These are phyloP conservation scores for Lentinus brumalis DNA, from an alignment of 768 basidiomycete species.

Conservation along the genomic window DNA sequence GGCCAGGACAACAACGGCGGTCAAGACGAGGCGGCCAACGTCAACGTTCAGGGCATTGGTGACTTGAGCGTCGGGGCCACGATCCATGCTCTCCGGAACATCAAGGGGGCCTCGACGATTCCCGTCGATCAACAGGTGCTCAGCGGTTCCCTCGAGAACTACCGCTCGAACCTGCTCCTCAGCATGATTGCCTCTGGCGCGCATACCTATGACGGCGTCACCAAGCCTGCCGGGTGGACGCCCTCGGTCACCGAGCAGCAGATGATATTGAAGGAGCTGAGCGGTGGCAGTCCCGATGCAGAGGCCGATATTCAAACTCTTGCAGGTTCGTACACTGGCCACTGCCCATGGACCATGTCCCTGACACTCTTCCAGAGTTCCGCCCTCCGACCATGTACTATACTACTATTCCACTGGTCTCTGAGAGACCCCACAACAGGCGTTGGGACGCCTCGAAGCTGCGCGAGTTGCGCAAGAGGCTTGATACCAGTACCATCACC, in stretches of 20 bases:
- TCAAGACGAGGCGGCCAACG: conserved; percentile 63
- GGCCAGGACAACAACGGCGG: conserved; percentile 62
- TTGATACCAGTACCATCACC: conserved; percentile 87
- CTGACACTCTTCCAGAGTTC: conserved; percentile 60
- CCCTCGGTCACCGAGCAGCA: conserved; percentile 90
- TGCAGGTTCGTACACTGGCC: conserved; percentile 57
- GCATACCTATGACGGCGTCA: conserved; percentile 61
- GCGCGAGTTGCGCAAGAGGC: conserved; percentile 89
- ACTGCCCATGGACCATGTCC: background rate
- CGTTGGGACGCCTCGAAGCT: conserved; percentile 94
- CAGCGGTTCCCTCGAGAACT: conserved; percentile 91
- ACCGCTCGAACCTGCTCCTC: conserved; percentile 85
- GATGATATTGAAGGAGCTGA: conserved; percentile 94
- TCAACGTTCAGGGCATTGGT: conserved; percentile 79
- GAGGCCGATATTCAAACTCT: conserved; percentile 86
- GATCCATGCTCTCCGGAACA: conserved; percentile 81
- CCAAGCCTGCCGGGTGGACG: conserved; percentile 67
- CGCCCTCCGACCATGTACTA: conserved; percentile 95
- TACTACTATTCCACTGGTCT: conserved; percentile 89
- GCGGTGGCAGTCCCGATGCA: conserved; percentile 71
- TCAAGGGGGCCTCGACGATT: conserved; percentile 91
- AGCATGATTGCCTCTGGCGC: conserved; percentile 84
- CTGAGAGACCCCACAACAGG: conserved; percentile 81
- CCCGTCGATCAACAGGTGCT: conserved; percentile 93
- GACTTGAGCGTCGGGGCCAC: conserved; percentile 86